These are phyloP conservation scores for Penicillium longicatenatum DNA, from an alignment of 495 filamentous ascomycete genomes.

Conservation along the genomic window DNA sequence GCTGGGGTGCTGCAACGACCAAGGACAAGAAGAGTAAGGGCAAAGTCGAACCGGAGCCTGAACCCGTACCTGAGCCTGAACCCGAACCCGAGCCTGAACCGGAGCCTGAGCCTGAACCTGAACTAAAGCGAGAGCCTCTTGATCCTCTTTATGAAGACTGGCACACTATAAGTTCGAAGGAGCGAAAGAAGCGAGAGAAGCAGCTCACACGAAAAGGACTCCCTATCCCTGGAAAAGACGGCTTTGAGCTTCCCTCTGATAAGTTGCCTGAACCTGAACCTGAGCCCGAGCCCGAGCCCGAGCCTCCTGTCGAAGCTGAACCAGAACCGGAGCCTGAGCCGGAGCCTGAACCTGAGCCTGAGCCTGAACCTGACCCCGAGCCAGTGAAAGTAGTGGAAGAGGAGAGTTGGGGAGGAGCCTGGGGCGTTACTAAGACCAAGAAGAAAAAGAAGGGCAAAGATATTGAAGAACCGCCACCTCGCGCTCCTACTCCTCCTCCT, in stretches of 20 bases:
- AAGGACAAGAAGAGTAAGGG: constrained; percentile 36
- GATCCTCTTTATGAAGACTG: constrained; percentile 44
- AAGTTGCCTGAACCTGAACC: constrained; percentile 16
- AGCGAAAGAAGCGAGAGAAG: constrained; percentile 44
- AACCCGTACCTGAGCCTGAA: constrained; percentile 31
- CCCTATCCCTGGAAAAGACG: constrained; percentile 28
- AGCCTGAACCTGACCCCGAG: constrained; percentile 35
- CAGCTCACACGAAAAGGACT: constrained; percentile 30
- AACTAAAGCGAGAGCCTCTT: constrained; percentile 25
- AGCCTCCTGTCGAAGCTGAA: constrained; percentile 13
- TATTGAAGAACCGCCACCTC: constrained; percentile 41
- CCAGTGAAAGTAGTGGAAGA: constrained; percentile 28
- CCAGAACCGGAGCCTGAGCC: constrained; percentile 17
- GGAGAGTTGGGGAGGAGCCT: constrained; percentile 40
- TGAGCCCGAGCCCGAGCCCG: constrained; percentile 6
- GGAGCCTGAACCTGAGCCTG: constrained; percentile 37
- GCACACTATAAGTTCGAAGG: constrained; percentile 38
- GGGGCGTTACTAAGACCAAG: constrained; percentile 42
- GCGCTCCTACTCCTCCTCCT: constrained; percentile 55
- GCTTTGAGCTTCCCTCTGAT: constrained; percentile 30
- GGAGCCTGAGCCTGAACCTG: constrained; percentile 33
- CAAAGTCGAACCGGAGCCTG: constrained; percentile 31
- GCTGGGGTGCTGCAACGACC: constrained; percentile 25
- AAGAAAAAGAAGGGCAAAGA: constrained; percentile 50
- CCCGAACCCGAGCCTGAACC: constrained; percentile 33